Evolutionary conservation across 2,329 filamentous ascomycete species (phyloP).

Genomic region (Nothophoma quercina): DNA sequence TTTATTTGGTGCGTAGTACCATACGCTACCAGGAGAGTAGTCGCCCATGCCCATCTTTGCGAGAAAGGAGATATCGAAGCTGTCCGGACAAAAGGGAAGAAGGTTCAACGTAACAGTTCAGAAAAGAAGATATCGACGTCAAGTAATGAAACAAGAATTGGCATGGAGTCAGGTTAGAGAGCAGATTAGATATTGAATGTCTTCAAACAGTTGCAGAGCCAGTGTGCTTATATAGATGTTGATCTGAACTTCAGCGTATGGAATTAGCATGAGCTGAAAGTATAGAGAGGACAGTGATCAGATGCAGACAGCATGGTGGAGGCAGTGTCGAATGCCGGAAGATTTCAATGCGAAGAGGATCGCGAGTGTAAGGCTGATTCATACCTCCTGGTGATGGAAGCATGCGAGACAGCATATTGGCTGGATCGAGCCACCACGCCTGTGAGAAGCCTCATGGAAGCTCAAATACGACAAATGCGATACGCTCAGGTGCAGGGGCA

Average conservation of each 20-base stretch:
- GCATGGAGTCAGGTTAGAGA: no score
- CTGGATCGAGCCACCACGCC: not conserved
- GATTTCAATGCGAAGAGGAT: not conserved
- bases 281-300: not conserved
- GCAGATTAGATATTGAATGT: no score
- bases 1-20: conserved; percentile 63
- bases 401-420: not conserved
- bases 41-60: conserved; percentile 45
- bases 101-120: not conserved
- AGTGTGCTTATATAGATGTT: not conserved
- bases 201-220: no score
- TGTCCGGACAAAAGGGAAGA: not conserved
- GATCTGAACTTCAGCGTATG: no score
- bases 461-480: conserved; percentile 42
- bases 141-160: not conserved
- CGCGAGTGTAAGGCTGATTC: conserved; percentile 8
- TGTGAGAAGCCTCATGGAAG: not conserved
- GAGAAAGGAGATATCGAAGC: not conserved
- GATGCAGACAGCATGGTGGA: conserved; percentile 1
- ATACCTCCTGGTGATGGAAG: not conserved
- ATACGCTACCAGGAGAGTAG: conserved; percentile 44
- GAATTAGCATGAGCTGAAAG: not conserved
- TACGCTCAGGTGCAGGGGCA: not conserved
- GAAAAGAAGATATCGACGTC: no score
- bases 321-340: not conserved